Evolutionary conservation across 2,329 filamentous ascomycete genomes (phyloP), one percentile per base, ranked within the genome.

Genomic region (Diaporthe citriasiana): DNA sequence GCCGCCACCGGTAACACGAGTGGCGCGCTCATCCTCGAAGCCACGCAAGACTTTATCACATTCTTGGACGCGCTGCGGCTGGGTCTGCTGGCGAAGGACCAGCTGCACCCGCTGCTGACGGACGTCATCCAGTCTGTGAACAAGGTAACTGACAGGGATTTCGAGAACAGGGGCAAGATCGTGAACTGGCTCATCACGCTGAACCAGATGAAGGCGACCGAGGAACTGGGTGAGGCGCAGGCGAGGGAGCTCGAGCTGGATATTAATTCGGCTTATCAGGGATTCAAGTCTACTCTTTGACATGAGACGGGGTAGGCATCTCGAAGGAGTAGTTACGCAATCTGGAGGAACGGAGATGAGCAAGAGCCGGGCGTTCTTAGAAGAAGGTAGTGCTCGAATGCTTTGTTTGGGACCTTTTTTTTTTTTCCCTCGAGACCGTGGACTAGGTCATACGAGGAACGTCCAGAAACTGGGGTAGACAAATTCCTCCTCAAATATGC

Each of bases 391-490:
- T 3, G 45, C 9, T 33, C 4, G 5, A 33, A 22, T 60, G 40
- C 17, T 25, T 38, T 42, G 1, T 56, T n/a, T 33, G n/a, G 17
- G 42, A 19, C 19, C 50, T 40, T 19, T 19, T 8, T 51, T 13
- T 33, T 53, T 30, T 30, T n/a, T n/a, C n/a, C n/a, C n/a, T n/a
- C n/a, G 9, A 53, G n/a, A 19, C 15, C 6, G 5, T 45, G 25
- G 40, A 56, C 45, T 42, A 71, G 35, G 57, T 80, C 84, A 98
- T 57, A 98, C 93, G 79, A 99, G 85, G 83, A 98, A 98, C 0
- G 96, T 98, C 95, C 96, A 98, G 84, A 97, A 98, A 83, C 95
- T 98, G 57, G 97, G 97, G 85, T 97, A 98, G 76, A 98, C 95
- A 85, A 98, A 97, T 83, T 99, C 97, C 81, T 98, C 97, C 84